A percentile compares a stretch with the other conserved stretches of the same genome.
These are phyloP conservation scores for Bryoerythrophyllum caledonicum DNA, from an alignment of 225 moss, liverwort and hornwort species.

Conservation along the genomic window DNA sequence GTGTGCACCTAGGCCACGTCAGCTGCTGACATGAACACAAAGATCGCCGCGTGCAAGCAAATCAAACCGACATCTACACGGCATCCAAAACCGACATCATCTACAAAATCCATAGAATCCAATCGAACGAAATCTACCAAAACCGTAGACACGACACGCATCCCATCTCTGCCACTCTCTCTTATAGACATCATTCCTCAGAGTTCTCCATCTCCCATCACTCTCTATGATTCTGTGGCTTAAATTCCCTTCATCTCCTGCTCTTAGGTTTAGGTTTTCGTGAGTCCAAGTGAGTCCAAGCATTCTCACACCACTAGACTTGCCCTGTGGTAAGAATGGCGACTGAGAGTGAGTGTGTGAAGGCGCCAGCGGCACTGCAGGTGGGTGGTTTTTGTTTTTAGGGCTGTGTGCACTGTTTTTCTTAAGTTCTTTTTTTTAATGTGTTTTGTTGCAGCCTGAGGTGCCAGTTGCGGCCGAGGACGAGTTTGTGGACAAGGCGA, in stretches of 20 bases:
- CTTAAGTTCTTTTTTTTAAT: background rate
- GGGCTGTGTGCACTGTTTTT: background rate
- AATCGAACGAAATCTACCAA: background rate
- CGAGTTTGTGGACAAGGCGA: slow-evolving; percentile 38
- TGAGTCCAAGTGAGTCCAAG: background rate
- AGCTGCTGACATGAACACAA: background rate
- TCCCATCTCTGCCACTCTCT: background rate
- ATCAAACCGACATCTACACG: background rate
- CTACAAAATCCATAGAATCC: background rate
- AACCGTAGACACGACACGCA: background rate
- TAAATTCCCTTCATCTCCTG: background rate
- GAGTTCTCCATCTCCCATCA: background rate
- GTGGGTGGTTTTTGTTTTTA: background rate
- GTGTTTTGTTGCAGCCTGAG: slow-evolving; percentile 23
- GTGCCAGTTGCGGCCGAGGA: slow-evolving; percentile 39
- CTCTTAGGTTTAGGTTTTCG: background rate
- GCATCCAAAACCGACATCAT: background rate
- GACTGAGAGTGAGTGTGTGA: slow-evolving; percentile 24
- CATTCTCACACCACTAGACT: background rate
- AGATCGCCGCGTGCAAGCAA: background rate
- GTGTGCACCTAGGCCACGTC: background rate
- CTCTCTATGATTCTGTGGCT: no score
- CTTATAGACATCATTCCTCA: background rate
- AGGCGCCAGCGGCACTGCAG: slow-evolving; percentile 28
- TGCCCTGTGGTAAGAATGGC: slow-evolving; percentile 10